Evolutionary conservation across 2,329 filamentous ascomycete genomes (phyloP), one percentile per base, ranked within the genome.

Genomic region (Apiospora hydei): DNA sequence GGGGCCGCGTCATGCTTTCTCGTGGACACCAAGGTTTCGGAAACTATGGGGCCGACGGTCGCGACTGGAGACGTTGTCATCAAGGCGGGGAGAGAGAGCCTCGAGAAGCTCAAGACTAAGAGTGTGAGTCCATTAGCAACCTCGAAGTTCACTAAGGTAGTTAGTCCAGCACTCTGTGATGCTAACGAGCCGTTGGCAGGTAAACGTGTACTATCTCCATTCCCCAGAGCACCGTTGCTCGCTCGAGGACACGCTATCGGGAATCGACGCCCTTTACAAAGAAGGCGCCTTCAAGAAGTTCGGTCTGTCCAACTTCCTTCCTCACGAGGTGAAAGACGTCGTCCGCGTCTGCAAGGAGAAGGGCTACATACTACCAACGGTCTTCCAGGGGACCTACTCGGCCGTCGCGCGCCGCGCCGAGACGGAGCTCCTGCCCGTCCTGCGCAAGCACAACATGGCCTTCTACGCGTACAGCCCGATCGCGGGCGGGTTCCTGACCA

Each of bases 301-400:
- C 72, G 86, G 85, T 0, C 71, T 88, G 4, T 85, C 82, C 13
- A 88, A 87, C 74, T 87, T 83, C 74, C 78, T 79, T 0, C 82
- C 82, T 1, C 80, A 80, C 2, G 84, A 88, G 72, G 85, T 88
- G 0, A 79, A 84, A 69, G 71, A 81, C 64, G 79, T 87, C 3
- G 70, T 85, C 46, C 77, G 80, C 13, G 82, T 87, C 16, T 88
- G 85, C 74, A 80, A 84, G 49, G 73, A 82, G 24, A 77, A 82
- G 4, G 81, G 81, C 1, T 86, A 77, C 38, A 79, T 85, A 18
- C 81, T 81, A 71, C 86, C 86, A 0, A 80, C 77, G 5, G 83
- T 86, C 3, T 88, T 86, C 72, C 83, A 88, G 74, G 85, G 86
- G 1, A 80, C 83, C 10, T 88, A 88, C 77, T 86, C 87, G 70